Base-by-base conservation (phyloP, 805 yeast species). In the Candida krabiensis region DNA sequence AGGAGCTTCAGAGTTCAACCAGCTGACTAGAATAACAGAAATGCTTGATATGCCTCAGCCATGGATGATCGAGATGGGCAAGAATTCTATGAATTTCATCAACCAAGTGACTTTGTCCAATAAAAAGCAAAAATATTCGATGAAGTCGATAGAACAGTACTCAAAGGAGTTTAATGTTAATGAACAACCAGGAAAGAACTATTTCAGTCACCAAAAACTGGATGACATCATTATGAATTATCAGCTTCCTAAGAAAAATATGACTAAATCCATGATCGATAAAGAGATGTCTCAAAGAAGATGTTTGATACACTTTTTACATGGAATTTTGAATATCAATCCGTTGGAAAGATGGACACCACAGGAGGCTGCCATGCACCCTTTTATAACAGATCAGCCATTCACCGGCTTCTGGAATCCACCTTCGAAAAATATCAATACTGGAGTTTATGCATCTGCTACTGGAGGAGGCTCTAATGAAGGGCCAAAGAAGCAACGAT, bases 331-430 rank as follows among this genome's bases (percentile, higher is more conserved):
- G 44, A 86, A 83, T 48, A 62, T 88, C 53, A 90, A 91, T 60
- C 99, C 99, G 0, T 72, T 93, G 51, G 96, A 89, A 60, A 77
- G 99, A 52, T 85, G 96, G 84, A 87, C 97, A 0, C 99, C 99
- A 9, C 96, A 88, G 50, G 97, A 93, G 60, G 99, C 98, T 0
- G 69, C 82, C 12, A 69, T 77, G 60, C 99, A 93, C 64, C 97
- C 98, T 0, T 93, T 93, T 60, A 79, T 93, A 14, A 84, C 85
- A 4, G 80, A 75, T 35, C 69, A 69, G 37, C 70, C 66, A 39
- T 81, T 77, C 52, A 60, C 60, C 9, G 83, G 80, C 0, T 60
- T 59, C 26, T 77, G 81, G 81, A 59, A 57, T 33, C 80, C 81
- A 13, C 79, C 79, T 6, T 44, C 52, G 2, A 35, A 40, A 22